A percentile compares a stretch with the other conserved stretches of the same genome.
Evolutionary conservation across 305 asterid species (phyloP).

Genomic region (Salvia sclarea): DNA sequence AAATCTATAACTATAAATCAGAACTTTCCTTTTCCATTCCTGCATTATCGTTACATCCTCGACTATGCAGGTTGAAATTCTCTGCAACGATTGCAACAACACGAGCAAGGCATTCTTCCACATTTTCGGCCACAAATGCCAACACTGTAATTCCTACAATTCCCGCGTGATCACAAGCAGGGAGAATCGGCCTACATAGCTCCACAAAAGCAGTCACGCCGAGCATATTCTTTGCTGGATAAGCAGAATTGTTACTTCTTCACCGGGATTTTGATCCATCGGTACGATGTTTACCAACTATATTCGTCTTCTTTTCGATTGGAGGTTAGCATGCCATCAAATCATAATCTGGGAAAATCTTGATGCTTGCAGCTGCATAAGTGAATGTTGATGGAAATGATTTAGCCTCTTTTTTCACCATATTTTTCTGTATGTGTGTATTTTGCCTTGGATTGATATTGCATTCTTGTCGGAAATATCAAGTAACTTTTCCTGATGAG

Average conservation of each 20-base stretch:
- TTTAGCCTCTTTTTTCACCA: neutral
- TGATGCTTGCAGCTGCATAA: constrained; percentile 1
- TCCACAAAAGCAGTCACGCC: neutral
- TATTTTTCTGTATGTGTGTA: neutral
- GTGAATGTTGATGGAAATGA: neutral
- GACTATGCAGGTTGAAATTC: constrained; percentile 61
- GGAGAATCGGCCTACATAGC: constrained; percentile 43
- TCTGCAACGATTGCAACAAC: constrained; percentile 84
- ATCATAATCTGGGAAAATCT: constrained; percentile 2
- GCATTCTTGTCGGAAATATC: neutral
- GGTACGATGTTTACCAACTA: constrained; percentile 12
- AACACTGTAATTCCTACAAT: constrained; percentile 73
- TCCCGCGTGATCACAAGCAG: constrained; percentile 59
- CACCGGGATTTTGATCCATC: neutral
- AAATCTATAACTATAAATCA: no score
- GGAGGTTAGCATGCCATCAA: neutral
- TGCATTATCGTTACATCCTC: neutral
- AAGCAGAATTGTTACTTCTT: neutral
- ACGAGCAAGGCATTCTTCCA: constrained; percentile 65
- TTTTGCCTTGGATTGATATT: neutral
- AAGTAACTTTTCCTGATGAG: neutral
- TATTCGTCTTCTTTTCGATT: neutral
- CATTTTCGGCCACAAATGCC: constrained; percentile 86
- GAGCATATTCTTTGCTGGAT: constrained; percentile 18
- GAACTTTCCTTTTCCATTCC: neutral